These are phyloP conservation scores for Pachysandra terminalis DNA, from an alignment of 164 flowering plant species.

Conservation along the genomic window DNA sequence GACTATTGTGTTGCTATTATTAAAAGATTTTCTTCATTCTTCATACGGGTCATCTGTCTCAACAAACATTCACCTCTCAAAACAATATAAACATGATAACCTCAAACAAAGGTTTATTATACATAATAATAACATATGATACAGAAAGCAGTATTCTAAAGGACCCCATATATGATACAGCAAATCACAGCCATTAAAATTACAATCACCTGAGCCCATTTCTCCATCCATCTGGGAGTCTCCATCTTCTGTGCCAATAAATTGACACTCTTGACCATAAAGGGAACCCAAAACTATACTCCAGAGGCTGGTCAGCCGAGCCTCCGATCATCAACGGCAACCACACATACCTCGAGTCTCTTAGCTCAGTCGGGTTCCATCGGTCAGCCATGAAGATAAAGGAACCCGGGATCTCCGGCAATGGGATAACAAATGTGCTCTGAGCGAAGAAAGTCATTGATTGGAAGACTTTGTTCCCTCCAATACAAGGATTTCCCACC, in stretches of 20 bases:
- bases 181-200: neutral
- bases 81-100: neutral
- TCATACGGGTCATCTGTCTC: neutral
- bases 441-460: constrained; percentile 82
- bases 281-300: constrained; percentile 86
- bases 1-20: neutral
- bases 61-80: neutral
- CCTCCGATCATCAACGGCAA: constrained; percentile 80
- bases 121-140: too few species aligned
- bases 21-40: neutral
- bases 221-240: constrained; percentile 57
- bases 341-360: constrained; percentile 94
- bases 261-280: constrained; percentile 91
- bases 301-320: constrained; percentile 73
- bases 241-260: constrained; percentile 96
- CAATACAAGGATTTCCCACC: constrained; percentile 85
- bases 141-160: too few species aligned
- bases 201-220: neutral
- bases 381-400: constrained; percentile 92
- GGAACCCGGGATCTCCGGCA: constrained; percentile 53
- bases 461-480: constrained; percentile 70
- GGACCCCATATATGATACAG: constrained; percentile 1
- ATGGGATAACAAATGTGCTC: constrained; percentile 77
- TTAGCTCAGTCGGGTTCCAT: constrained; percentile 84
- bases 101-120: neutral